These are phyloP conservation scores for Stachybotrys chlorohalonatus DNA, from an alignment of 2,329 filamentous ascomycete species.

Conservation along the genomic window DNA sequence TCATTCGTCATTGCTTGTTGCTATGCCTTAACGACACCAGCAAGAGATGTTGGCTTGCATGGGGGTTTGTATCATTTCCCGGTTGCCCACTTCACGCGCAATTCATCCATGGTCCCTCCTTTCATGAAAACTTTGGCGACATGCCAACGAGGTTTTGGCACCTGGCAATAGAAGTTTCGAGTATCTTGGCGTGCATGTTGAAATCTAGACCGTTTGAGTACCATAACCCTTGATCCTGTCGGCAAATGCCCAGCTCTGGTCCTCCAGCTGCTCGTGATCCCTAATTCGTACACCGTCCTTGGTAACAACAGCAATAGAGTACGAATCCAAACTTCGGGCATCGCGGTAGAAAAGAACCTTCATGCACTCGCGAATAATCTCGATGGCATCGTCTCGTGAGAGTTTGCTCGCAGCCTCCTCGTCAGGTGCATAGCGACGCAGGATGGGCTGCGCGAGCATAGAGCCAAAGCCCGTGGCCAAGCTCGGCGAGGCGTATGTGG, in stretches of 20 bases:
- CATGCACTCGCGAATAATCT: constrained; percentile 85
- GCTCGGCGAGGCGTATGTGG: constrained; percentile 79
- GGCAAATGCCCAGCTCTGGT: constrained; percentile 97
- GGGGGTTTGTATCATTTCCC: too few species aligned
- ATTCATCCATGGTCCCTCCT: neutral
- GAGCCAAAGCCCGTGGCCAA: constrained; percentile 91
- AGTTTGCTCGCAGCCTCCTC: constrained; percentile 68
- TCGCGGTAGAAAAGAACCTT: constrained; percentile 98
- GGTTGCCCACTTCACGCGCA: too few species aligned
- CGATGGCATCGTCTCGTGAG: constrained; percentile 68
- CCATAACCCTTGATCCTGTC: constrained; percentile 93
- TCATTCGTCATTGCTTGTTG: neutral
- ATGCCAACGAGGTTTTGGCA: neutral
- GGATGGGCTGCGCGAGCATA: constrained; percentile 85
- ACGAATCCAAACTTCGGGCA: constrained; percentile 82
- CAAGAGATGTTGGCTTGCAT: neutral
- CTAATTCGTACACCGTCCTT: constrained; percentile 81
- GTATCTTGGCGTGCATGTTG: neutral
- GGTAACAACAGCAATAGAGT: constrained; percentile 84
- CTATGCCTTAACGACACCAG: neutral
- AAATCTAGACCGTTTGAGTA: constrained; percentile 57
- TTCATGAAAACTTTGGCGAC: too few species aligned
- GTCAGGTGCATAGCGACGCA: constrained; percentile 76
- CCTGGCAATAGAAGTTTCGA: neutral
- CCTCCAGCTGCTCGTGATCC: constrained; percentile 80